phyloP scores from a whole-genome alignment of 2,329 filamentous ascomycete species.

The Apiospora rasikravindrae region DNA sequence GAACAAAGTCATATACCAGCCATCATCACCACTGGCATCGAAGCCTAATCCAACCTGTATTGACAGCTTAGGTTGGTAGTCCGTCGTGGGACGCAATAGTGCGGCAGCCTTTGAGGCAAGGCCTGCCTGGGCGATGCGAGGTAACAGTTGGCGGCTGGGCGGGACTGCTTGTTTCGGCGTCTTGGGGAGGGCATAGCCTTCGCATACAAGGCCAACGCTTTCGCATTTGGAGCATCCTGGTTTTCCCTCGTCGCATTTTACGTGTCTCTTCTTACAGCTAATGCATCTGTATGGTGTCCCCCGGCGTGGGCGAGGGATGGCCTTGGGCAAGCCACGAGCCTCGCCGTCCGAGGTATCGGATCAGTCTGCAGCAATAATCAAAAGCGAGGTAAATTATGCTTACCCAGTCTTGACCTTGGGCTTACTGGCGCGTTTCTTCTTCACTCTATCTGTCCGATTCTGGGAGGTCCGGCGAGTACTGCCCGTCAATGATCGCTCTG shows the following conservation, averaged over 20 bases:
- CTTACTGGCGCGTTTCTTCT: slow-evolving; percentile 34
- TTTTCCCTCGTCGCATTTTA: slow-evolving; percentile 39
- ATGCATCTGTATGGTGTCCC: slow-evolving; percentile 28
- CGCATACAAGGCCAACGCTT: slow-evolving; percentile 36
- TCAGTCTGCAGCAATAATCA: slow-evolving; percentile 16
- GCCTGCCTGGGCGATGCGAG: background rate
- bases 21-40: slow-evolving; percentile 30
- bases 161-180: slow-evolving; percentile 19
- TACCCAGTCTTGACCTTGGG: slow-evolving; percentile 35
- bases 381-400: slow-evolving; percentile 1
- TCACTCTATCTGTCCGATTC: slow-evolving; percentile 1
- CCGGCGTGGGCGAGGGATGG: background rate
- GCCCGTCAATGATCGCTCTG: background rate
- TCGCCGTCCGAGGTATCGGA: slow-evolving; percentile 4
- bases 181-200: slow-evolving; percentile 36
- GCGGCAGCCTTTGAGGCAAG: background rate
- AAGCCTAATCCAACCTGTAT: slow-evolving; percentile 28
- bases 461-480: background rate
- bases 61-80: background rate
- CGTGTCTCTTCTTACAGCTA: slow-evolving; percentile 35
- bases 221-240: slow-evolving; percentile 38
- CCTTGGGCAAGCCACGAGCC: background rate
- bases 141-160: slow-evolving; percentile 12
- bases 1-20: slow-evolving; percentile 34
- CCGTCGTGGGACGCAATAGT: background rate